These are phyloP conservation scores for Marasmius sp. DNA, from an alignment of 1,284 basidiomycete species.

Conservation along the genomic window DNA sequence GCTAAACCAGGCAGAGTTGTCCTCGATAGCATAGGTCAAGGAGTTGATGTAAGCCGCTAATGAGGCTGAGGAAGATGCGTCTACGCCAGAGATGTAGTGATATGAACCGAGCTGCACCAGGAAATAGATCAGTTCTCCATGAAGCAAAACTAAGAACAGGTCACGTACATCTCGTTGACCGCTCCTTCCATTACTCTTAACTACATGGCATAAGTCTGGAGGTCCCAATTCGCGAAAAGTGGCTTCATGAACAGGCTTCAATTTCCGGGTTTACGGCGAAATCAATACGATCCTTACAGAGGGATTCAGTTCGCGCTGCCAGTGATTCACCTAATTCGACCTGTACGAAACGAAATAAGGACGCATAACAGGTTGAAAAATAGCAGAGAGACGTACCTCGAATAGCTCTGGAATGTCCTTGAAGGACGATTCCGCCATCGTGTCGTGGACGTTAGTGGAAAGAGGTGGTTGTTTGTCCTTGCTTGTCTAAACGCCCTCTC, in stretches of 20 bases:
- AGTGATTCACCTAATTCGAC: constrained; percentile 90
- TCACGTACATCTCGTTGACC: constrained; percentile 81
- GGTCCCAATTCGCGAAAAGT: constrained; percentile 97
- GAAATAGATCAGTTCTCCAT: constrained; percentile 11
- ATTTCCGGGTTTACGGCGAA: neutral
- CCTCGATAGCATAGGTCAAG: constrained; percentile 92
- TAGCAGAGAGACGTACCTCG: constrained; percentile 36
- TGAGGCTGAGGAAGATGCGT: constrained; percentile 95
- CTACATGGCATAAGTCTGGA: constrained; percentile 94
- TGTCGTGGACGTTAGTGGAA: constrained; percentile 1
- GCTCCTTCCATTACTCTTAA: constrained; percentile 86
- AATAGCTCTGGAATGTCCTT: constrained; percentile 65
- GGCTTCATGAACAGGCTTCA: constrained; percentile 45
- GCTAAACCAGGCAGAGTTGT: constrained; percentile 90
- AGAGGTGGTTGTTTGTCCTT: neutral
- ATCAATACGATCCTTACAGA: constrained; percentile 59
- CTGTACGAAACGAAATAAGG: constrained; percentile 38
- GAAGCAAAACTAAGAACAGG: constrained; percentile 4
- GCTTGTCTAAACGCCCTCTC: no score
- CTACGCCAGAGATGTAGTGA: constrained; percentile 94
- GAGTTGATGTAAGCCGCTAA: constrained; percentile 98
- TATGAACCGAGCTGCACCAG: constrained; percentile 79
- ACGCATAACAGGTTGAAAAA: neutral
- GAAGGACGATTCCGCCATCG: constrained; percentile 55
- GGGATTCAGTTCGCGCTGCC: constrained; percentile 87